A percentile compares a stretch with the other conserved stretches of the same genome.
Conservation (phyloP, 306 rosid genomes). For the Citrullus colocynthis region DNA sequence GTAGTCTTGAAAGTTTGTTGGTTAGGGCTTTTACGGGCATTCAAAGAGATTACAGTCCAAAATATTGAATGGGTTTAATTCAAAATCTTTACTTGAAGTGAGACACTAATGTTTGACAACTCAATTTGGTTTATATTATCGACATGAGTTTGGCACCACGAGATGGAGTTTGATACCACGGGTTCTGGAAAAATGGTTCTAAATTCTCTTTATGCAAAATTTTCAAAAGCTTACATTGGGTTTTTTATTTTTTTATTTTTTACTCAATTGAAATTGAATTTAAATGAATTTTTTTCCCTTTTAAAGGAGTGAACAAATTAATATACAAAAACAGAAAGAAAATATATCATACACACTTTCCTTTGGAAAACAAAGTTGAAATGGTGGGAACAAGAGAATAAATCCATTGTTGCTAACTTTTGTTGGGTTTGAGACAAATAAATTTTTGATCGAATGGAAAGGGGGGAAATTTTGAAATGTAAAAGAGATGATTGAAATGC, state of each 20-base stretch:
- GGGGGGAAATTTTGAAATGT: background rate
- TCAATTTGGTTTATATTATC: too few species aligned
- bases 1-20: background rate
- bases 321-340: background rate
- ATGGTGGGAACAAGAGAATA: background rate
- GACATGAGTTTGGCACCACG: background rate
- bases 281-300: background rate
- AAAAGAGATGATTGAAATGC: background rate
- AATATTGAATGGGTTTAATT: too few species aligned
- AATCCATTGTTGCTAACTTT: constrained; percentile 4
- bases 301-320: background rate
- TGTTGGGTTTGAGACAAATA: background rate
- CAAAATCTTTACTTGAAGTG: background rate
- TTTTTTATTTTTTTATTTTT: background rate
- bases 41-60: background rate
- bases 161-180: too few species aligned
- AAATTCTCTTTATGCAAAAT: too few species aligned
- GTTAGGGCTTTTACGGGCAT: background rate
- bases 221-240: too few species aligned
- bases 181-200: too few species aligned
- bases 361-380: constrained; percentile 1
- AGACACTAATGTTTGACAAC: background rate
- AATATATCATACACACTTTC: background rate
- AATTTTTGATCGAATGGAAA: background rate
- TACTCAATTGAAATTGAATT: background rate